A percentile compares a stretch with the other conserved stretches of the same genome.
These are phyloP conservation scores for Talaromyces pinophilus DNA, from an alignment of 2,329 filamentous ascomycete genomes.

Conservation along the genomic window DNA sequence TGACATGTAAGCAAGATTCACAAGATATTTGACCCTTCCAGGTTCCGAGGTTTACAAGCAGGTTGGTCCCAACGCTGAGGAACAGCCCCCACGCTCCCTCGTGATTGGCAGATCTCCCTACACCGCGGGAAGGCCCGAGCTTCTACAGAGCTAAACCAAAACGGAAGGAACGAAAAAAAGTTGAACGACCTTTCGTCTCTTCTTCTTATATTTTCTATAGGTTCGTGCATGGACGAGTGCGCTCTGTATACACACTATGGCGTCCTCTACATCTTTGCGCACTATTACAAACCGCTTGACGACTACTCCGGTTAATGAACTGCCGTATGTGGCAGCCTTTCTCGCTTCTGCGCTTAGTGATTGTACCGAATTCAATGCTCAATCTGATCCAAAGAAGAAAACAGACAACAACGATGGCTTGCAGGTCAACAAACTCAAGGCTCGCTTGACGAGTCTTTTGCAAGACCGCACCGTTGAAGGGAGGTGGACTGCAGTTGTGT, in stretches of 20 bases:
- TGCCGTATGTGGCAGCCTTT: constrained; percentile 71
- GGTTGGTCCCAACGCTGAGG: not conserved
- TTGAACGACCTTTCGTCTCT: not conserved
- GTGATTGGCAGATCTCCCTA: constrained; percentile 12
- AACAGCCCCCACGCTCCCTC: not conserved
- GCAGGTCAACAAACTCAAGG: constrained; percentile 80
- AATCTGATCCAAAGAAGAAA: constrained; percentile 59
- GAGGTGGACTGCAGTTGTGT: constrained; percentile 72
- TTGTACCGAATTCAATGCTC: constrained; percentile 63
- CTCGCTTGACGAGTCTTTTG: constrained; percentile 73
- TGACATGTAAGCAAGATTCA: constrained; percentile 9
- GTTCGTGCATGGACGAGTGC: not conserved
- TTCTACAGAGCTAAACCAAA: constrained; percentile 2
- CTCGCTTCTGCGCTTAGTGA: constrained; percentile 60
- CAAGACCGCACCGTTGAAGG: constrained; percentile 74
- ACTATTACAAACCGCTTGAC: constrained; percentile 58
- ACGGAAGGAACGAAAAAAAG: constrained; percentile 16
- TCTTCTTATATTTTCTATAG: not conserved
- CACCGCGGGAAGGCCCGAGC: constrained; percentile 18
- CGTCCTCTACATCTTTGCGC: constrained; percentile 42
- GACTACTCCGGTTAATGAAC: constrained; percentile 68
- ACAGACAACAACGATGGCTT: constrained; percentile 64
- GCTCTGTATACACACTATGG: constrained; percentile 25
- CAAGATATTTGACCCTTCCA: not conserved
- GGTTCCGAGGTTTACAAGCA: constrained; percentile 6